Evolutionary conservation across 768 basidiomycete species (phyloP).

Genomic region (Coprinopsis strossmayeri): DNA sequence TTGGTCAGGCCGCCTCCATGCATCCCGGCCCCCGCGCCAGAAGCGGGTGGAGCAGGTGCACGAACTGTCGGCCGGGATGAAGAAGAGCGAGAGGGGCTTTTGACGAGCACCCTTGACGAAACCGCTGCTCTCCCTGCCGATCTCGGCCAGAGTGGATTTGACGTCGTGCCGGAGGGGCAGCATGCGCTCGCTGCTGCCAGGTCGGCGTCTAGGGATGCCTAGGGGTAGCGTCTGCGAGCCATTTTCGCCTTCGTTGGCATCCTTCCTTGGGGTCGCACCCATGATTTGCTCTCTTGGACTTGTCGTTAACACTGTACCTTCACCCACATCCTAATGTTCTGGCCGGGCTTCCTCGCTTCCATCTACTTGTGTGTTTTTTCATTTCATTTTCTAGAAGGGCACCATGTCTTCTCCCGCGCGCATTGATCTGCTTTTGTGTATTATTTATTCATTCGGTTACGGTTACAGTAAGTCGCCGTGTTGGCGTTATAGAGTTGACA

Average conservation of each 20-base stretch:
- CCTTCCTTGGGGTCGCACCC: too few relatives aligned
- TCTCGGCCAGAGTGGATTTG: constrained; percentile 77
- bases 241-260: too few relatives aligned
- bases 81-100: constrained; percentile 52
- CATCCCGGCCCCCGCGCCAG: constrained; percentile 41
- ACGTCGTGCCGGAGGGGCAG: constrained; percentile 60
- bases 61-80: constrained; percentile 34
- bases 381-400: too few relatives aligned
- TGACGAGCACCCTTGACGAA: constrained; percentile 56
- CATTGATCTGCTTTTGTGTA: too few relatives aligned
- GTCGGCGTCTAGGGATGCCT: constrained; percentile 15
- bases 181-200: constrained; percentile 21
- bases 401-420: too few relatives aligned
- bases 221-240: too few relatives aligned
- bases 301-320: too few relatives aligned
- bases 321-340: not conserved
- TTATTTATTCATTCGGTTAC: too few relatives aligned
- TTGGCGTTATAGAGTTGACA: too few relatives aligned
- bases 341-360: not conserved
- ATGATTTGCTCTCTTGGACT: too few relatives aligned
- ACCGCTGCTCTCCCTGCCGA: constrained; percentile 79
- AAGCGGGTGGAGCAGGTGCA: constrained; percentile 14
- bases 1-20: constrained; percentile 60
- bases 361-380: too few relatives aligned
- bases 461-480: too few relatives aligned